phyloP scores from a whole-genome alignment of 2,329 filamentous ascomycete genomes.

The Parasarocladium wereldwijsianum region DNA sequence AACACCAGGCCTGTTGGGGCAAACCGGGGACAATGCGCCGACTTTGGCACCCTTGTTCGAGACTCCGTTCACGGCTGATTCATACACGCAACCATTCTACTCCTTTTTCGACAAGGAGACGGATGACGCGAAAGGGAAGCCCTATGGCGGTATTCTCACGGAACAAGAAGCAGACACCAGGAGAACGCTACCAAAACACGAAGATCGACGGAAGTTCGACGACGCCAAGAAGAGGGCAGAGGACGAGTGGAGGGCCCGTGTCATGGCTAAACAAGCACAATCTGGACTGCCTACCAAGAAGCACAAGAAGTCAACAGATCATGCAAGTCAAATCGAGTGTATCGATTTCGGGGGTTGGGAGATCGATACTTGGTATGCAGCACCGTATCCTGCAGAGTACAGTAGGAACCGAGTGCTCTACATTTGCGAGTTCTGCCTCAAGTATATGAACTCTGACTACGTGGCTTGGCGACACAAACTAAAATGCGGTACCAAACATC shows the following conservation, averaged over 20 bases:
- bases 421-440: constrained; percentile 97
- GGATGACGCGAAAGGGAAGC: constrained; percentile 82
- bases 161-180: constrained; percentile 85
- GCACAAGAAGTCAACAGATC: constrained; percentile 58
- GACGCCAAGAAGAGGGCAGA: constrained; percentile 82
- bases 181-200: constrained; percentile 66
- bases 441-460: constrained; percentile 99
- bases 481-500: constrained; percentile 93
- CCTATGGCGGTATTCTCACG: constrained; percentile 84
- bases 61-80: constrained; percentile 40
- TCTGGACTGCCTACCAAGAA: constrained; percentile 48
- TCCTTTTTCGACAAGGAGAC: constrained; percentile 80
- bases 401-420: constrained; percentile 93
- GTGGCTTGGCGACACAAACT: constrained; percentile 96
- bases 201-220: constrained; percentile 78
- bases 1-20: no score
- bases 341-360: constrained; percentile 97
- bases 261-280: constrained; percentile 45
- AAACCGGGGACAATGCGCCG: no score
- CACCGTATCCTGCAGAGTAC: constrained; percentile 96
- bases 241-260: constrained; percentile 69
- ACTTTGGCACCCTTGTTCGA: constrained; percentile 25
- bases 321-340: constrained; percentile 89
- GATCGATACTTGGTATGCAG: constrained; percentile 98
- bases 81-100: constrained; percentile 67